A percentile compares a stretch with the other conserved stretches of the same genome.
These are phyloP conservation scores for Naegleria fowleri DNA, from an alignment of 208 protist genomes.

Conservation along the genomic window DNA sequence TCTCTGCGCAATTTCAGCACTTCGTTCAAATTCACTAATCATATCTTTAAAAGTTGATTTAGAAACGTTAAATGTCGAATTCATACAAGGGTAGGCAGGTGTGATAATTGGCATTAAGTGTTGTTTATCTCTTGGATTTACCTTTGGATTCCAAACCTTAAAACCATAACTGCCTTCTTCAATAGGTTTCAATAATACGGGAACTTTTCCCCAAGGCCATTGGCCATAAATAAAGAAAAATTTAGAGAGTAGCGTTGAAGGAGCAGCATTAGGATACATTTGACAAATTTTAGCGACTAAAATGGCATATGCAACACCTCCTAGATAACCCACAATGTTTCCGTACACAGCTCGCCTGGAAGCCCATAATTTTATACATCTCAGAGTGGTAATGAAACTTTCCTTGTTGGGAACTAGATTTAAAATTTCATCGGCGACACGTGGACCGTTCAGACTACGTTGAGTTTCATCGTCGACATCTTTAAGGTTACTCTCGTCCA, in stretches of 20 bases:
- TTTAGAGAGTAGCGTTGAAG: constrained; percentile 72
- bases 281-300: constrained; percentile 91
- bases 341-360: constrained; percentile 85
- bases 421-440: constrained; percentile 92
- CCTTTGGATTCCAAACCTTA: constrained; percentile 56
- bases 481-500: constrained; percentile 77
- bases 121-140: constrained; percentile 45
- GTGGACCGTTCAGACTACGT: constrained; percentile 86
- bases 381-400: constrained; percentile 84
- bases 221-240: constrained; percentile 85
- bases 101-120: constrained; percentile 95
- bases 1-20: constrained; percentile 42
- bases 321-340: constrained; percentile 92
- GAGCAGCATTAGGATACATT: constrained; percentile 90
- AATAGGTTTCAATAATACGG: neutral
- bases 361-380: constrained; percentile 94
- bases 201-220: constrained; percentile 56
- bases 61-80: constrained; percentile 93
- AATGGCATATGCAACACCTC: constrained; percentile 93
- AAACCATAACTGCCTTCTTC: neutral
- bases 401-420: constrained; percentile 86
- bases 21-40: constrained; percentile 84
- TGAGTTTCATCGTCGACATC: constrained; percentile 86
- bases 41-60: constrained; percentile 83
- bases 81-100: constrained; percentile 92